These are phyloP conservation scores for Scytalidium sp. DNA, from an alignment of 2,329 filamentous ascomycete genomes.

Conservation along the genomic window DNA sequence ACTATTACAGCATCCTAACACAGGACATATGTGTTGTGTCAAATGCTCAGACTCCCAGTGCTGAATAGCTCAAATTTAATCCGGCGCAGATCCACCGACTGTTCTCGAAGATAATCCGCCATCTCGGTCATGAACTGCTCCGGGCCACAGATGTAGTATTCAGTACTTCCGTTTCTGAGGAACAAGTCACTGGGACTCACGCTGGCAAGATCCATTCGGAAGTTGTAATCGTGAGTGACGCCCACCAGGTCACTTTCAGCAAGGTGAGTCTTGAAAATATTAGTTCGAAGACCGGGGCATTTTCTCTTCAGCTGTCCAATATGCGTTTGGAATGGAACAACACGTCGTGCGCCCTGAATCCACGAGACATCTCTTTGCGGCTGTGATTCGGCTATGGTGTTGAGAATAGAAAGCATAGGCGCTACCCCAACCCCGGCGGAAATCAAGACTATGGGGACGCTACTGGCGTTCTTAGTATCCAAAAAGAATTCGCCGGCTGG, in stretches of 20 bases:
- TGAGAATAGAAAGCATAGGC: conserved; percentile 63
- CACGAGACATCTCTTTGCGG: conserved; percentile 52
- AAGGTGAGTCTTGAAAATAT: conserved; percentile 42
- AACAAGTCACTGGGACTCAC: conserved; percentile 40
- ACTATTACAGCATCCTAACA: too few species aligned
- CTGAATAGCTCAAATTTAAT: conserved; percentile 47
- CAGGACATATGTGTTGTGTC: too few species aligned
- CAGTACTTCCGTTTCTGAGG: conserved; percentile 41
- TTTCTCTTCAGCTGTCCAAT: conserved; percentile 17
- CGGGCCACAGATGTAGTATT: conserved; percentile 54
- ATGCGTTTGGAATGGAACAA: conserved; percentile 25
- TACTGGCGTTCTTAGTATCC: conserved; percentile 38
- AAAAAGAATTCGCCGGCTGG: conserved; percentile 62
- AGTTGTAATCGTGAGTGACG: conserved; percentile 41
- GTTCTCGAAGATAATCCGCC: conserved; percentile 37
- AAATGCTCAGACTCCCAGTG: conserved; percentile 34
- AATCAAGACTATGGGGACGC: conserved; percentile 59
- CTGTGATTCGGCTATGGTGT: conserved; percentile 39
- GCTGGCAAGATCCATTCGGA: conserved; percentile 44
- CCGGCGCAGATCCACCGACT: conserved; percentile 35
- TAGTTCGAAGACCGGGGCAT: conserved; percentile 32
- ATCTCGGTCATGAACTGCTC: conserved; percentile 54
- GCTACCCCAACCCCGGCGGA: conserved; percentile 69
- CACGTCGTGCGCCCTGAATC: conserved; percentile 57
- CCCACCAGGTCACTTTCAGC: conserved; percentile 42